These are phyloP conservation scores for Vaccinium myrtillus DNA, from an alignment of 148 eudicot genomes.

Conservation along the genomic window DNA sequence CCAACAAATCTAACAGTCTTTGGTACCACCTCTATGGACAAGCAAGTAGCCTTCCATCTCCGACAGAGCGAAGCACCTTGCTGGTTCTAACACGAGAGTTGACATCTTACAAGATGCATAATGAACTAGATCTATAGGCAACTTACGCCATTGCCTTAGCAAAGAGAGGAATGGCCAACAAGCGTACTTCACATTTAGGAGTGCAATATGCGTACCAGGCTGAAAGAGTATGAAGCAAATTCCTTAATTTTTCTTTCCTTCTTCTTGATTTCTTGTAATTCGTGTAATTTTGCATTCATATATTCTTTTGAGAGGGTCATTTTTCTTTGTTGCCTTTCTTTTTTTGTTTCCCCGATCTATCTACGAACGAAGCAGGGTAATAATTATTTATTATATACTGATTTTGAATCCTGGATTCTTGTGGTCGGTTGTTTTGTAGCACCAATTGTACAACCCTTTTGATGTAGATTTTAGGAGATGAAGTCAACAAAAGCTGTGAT, in stretches of 20 bases:
- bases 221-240: not conserved
- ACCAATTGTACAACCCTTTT: constrained; percentile 2
- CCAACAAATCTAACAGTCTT: no score
- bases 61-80: not conserved
- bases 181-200: not conserved
- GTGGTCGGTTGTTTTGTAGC: not conserved
- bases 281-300: not conserved
- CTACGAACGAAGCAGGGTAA: not conserved
- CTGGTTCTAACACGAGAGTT: not conserved
- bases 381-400: not conserved
- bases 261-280: not conserved
- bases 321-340: not conserved
- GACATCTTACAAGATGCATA: not conserved
- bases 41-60: not conserved
- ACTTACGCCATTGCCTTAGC: not conserved
- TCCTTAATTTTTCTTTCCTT: not conserved
- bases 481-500: not conserved
- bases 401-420: not conserved
- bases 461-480: not conserved
- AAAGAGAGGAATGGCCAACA: not conserved
- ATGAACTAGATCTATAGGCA: not conserved
- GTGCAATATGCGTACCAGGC: not conserved
- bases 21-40: not conserved
- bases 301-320: not conserved
- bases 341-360: not conserved